A percentile compares a stretch with the other conserved stretches of the same genome.
Conservation (phyloP, 2,329 filamentous ascomycete genomes). For the Aspergillus neoniger region DNA sequence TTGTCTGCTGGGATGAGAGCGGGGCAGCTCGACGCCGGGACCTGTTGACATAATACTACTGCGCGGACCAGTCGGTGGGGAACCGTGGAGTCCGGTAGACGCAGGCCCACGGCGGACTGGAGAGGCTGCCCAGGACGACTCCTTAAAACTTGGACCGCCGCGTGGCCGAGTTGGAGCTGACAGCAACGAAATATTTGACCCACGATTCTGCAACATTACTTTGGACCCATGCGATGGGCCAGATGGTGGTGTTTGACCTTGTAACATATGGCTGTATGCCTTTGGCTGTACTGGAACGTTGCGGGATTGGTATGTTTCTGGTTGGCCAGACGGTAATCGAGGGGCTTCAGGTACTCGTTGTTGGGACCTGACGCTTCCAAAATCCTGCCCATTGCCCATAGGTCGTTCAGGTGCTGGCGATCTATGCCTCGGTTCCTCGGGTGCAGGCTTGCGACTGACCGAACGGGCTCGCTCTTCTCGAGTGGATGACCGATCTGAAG, state of each 20-base stretch:
- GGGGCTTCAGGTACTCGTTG: conserved; percentile 13
- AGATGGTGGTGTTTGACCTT: conserved; percentile 35
- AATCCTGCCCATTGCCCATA: conserved; percentile 12
- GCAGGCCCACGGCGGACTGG: conserved; percentile 39
- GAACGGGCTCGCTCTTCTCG: conserved; percentile 14
- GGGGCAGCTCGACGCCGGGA: conserved; percentile 33
- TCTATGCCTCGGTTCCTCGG: conserved; percentile 16
- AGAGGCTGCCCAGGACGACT: conserved; percentile 34
- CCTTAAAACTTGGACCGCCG: conserved; percentile 39
- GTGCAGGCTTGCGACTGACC: conserved; percentile 14
- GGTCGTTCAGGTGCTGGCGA: conserved; percentile 23
- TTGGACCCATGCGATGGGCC: conserved; percentile 42
- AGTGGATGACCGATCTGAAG: conserved; percentile 14
- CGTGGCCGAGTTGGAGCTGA: conserved; percentile 52
- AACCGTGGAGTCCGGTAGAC: conserved; percentile 29
- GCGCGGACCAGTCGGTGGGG: conserved; percentile 44
- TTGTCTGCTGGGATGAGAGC: conserved; percentile 39
- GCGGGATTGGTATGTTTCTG: conserved; percentile 23
- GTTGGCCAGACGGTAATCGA: conserved; percentile 11
- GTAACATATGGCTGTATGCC: conserved; percentile 22
- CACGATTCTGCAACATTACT: conserved; percentile 39
- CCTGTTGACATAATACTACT: conserved; percentile 31
- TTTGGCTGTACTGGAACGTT: conserved; percentile 37
- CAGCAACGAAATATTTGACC: conserved; percentile 43
- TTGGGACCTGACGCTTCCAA: conserved; percentile 12